Evolutionary conservation across 1,284 basidiomycete genomes (phyloP), one percentile per base, ranked within the genome.

Genomic region (Kalmanozyma brasiliensis): DNA sequence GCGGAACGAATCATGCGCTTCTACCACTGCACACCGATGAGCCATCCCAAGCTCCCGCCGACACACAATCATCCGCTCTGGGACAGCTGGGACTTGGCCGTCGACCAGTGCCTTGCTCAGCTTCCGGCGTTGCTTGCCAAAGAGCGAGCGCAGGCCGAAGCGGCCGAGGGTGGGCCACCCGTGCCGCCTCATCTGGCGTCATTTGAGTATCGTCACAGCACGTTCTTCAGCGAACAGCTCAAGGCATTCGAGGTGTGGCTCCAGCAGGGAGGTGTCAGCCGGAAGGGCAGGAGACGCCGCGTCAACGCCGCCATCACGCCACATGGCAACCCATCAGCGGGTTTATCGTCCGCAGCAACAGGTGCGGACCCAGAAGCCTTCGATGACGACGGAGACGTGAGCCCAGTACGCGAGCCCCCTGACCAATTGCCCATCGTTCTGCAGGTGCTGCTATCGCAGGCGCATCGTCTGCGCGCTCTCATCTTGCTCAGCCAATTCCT

Each of bases 201-300:
- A 0, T 80, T 83, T 66, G 82, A 85, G 8, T 98, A 98, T 83
- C 84, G 89, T 33, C 91, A 93, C n/a, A 96, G 91, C 77, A 87
- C 89, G 42, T 98, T 98, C 85, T 98, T 98, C 84, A 88, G 92
- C 3, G 94, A 98, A 79, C 94, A 98, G 79, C 87, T 98, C 36
- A 95, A 93, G 4, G 95, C 96, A 0, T 98, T 98, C 77, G 93
- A 98, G 79, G 92, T 98, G 16, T 98, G 96, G 95, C 93, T 98
- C 5, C 61, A 73, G 26, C 80, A 80, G 32, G 80, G 78, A 30
- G 80, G 77, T 14, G 76, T 76, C 91, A 79, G 77, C 57, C 65
- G 79, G 24, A 73, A 75, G 19, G 70, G 73, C 26, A 69, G 75
- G 24, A 56, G 76, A n/a, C 66, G 77, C n/a, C 59, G 74, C 16